Conservation (phyloP, 164 flowering plant genomes). For the Warburgia ugandensis region DNA sequence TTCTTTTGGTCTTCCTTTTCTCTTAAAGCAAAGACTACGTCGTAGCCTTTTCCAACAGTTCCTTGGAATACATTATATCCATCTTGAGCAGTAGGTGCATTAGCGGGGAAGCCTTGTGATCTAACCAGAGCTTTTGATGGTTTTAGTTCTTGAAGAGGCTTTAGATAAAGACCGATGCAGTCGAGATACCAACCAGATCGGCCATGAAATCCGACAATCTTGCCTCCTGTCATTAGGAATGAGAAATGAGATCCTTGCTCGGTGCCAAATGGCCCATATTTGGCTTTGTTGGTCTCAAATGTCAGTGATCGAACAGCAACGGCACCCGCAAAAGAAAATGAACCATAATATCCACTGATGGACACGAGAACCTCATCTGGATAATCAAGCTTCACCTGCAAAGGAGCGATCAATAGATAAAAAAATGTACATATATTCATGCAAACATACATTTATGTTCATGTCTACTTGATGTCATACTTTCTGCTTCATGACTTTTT, state of each 20-base stretch:
- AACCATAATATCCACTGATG: slow-evolving; percentile 54
- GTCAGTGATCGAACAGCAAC: slow-evolving; percentile 49
- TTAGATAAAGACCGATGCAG: slow-evolving; percentile 60
- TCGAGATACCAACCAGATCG: slow-evolving; percentile 48
- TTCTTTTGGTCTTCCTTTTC: slow-evolving; percentile 31
- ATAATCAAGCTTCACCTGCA: slow-evolving; percentile 60
- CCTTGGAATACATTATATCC: slow-evolving; percentile 56
- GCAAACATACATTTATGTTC: neutral
- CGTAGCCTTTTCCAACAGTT: slow-evolving; percentile 33
- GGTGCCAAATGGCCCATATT: slow-evolving; percentile 67
- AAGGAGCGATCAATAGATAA: neutral
- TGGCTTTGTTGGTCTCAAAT: slow-evolving; percentile 49
- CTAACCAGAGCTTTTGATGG: slow-evolving; percentile 21
- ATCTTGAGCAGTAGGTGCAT: slow-evolving; percentile 14
- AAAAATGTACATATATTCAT: neutral
- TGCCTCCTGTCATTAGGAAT: slow-evolving; percentile 36
- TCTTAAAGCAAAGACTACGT: slow-evolving; percentile 44
- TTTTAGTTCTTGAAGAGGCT: slow-evolving; percentile 26
- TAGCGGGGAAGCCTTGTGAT: slow-evolving; percentile 12
- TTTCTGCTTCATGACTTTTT: no score
- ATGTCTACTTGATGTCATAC: neutral
- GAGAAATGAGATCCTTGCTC: slow-evolving; percentile 55
- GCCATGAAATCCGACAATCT: slow-evolving; percentile 82
- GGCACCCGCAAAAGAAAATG: slow-evolving; percentile 28
- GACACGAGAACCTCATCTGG: slow-evolving; percentile 67